These are phyloP conservation scores for Oehlia diaphana DNA, from an alignment of 192 early-diverging fungal species.

Conservation along the genomic window DNA sequence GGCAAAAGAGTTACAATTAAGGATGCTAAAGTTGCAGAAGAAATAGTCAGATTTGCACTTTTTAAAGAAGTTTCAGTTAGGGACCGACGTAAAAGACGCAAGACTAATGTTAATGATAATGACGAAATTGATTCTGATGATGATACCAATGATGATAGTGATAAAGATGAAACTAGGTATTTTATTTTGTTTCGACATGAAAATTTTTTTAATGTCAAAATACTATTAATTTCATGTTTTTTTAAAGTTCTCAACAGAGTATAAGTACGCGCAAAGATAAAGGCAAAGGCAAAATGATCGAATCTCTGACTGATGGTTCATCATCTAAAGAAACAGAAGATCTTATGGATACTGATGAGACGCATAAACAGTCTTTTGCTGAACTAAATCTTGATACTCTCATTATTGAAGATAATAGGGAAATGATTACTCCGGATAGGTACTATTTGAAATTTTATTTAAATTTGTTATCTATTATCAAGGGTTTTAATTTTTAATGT, in stretches of 20 bases:
- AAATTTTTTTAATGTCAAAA: not conserved
- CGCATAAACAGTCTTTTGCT: not conserved
- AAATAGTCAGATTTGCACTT: slow-evolving; percentile 85
- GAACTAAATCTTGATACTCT: not conserved
- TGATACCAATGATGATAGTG: too few species aligned
- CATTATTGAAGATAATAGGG: not conserved
- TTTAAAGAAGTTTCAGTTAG: slow-evolving; percentile 82
- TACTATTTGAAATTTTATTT: not conserved
- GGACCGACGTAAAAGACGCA: slow-evolving; percentile 50
- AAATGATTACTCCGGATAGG: not conserved
- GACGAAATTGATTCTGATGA: too few species aligned
- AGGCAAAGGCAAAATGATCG: not conserved
- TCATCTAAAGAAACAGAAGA: not conserved
- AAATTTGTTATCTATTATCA: not conserved
- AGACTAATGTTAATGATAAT: not conserved
- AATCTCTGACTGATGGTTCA: not conserved
- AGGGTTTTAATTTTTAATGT: not conserved
- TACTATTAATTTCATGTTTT: not conserved
- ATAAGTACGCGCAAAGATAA: not conserved
- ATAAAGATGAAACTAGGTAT: not conserved
- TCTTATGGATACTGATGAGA: not conserved
- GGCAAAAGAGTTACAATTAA: slow-evolving; percentile 75
- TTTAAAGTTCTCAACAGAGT: not conserved
- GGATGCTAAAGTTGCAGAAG: slow-evolving; percentile 83
- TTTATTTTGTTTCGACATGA: too few species aligned